A percentile compares a stretch with the other conserved stretches of the same genome.
phyloP scores from a whole-genome alignment of 2,329 filamentous ascomycete species.

The Paecilomyces niveus region DNA sequence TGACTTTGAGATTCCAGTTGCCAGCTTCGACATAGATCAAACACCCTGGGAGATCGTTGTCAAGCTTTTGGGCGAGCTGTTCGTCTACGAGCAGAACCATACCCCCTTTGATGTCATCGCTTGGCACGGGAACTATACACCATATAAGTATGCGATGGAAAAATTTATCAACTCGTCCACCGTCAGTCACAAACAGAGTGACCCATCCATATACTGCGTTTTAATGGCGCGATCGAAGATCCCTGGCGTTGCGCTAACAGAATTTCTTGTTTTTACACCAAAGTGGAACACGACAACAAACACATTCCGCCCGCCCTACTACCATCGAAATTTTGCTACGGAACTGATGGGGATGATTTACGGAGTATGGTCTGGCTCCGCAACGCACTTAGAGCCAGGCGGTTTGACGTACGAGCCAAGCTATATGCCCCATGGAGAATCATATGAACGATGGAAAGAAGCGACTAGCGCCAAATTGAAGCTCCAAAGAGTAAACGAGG shows the following conservation, averaged over 20 bases:
- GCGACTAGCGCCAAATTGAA: too few species aligned
- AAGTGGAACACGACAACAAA: not conserved
- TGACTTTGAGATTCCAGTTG: constrained; percentile 56
- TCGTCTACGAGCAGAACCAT: constrained; percentile 51
- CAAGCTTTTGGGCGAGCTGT: constrained; percentile 53
- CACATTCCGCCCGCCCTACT: not conserved
- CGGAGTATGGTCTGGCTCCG: too few species aligned
- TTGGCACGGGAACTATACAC: constrained; percentile 55
- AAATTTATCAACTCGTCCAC: constrained; percentile 8
- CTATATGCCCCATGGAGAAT: too few species aligned
- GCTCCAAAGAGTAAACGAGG: too few species aligned
- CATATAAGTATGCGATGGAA: constrained; percentile 20
- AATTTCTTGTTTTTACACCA: not conserved
- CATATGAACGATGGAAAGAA: too few species aligned
- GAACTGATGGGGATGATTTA: too few species aligned
- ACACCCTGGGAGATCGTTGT: too few species aligned
- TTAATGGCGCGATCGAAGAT: not conserved
- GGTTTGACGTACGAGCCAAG: too few species aligned
- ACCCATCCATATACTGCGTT: not conserved
- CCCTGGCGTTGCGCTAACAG: not conserved
- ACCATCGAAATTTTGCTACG: too few species aligned
- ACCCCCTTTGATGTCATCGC: constrained; percentile 61
- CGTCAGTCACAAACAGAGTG: not conserved
- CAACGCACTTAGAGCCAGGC: too few species aligned
- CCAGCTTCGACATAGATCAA: constrained; percentile 44